Evolutionary conservation across 2,329 filamentous ascomycete genomes (phyloP), one percentile per base, ranked within the genome.

Genomic region (Alternaria solani): DNA sequence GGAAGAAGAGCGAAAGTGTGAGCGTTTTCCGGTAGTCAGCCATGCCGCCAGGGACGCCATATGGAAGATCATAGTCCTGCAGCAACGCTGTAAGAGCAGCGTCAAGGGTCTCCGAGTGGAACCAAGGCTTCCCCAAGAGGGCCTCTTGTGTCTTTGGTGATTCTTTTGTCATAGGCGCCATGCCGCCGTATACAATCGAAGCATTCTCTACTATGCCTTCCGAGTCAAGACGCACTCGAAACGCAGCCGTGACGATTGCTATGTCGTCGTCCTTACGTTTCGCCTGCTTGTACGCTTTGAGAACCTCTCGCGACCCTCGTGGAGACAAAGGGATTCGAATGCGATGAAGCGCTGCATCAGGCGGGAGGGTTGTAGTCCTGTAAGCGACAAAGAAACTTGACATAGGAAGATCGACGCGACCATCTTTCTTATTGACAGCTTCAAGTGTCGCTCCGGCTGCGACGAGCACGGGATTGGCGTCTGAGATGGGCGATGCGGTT

Each of bases 201-300:
- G 87, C 88, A 65, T 90, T 88, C 63, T 88, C 84, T 6, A 98
- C 91, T 3, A 87, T 75, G 32, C 92, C 87, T 2, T 85, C 82
- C 4, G 89, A 83, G 47, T 89, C 86, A 3, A 98, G 80, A 12
- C 86, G 87, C 14, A 98, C 85, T 20, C 91, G 87, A 59, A 97
- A 82, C 1, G 93, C 93, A 25, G 91, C 88, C 32, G 94, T 98
- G 20, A 97, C 95, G 68, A 98, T 98, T 3, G 94, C 95, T 73
- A 98, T 98, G 73, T 98, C 94, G 72, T 98, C 94, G 70, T 98
- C 94, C 75, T 97, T 97, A 63, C 95, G 84, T 82, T 98, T 98
- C 0, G 95, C 89, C 76, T 98, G 94, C 79, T 98, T 98, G 80
- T 97, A 98, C 0, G 94, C 89, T 54, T 92, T 88, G 73, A 96